Evolutionary conservation across 495 filamentous ascomycete genomes (phyloP), one percentile per base, ranked within the genome.

Genomic region (Penicillium coprophilum): DNA sequence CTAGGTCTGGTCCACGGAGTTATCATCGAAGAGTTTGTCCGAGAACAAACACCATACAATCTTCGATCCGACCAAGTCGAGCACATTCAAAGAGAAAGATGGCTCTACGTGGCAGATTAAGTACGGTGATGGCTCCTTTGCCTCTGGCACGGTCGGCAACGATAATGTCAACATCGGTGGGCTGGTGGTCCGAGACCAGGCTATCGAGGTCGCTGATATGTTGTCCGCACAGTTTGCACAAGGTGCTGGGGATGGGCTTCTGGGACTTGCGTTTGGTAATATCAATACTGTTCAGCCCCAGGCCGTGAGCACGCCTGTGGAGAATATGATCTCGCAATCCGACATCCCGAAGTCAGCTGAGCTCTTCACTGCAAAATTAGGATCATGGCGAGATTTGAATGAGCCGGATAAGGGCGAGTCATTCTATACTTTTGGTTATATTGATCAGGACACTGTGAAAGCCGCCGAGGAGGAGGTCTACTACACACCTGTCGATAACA

Each of bases 341-440:
- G 83, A 87, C 48, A 90, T 92, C 51, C 81, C 84, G 10, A 73
- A 82, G 57, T 71, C 74, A 4, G 63, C 80, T 3, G 78, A 85
- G 67, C 78, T 93, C n/a, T 92, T 91, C 75, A 91, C 88, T 0
- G 85, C 80, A 20, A 85, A 88, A 50, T 80, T 92, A 40, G 86
- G 86, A 56, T 85, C 80, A 51, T 82, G 79, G 71, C 79, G 82
- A 21, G 84, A 87, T 68, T 61, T 72, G 28, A 66, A 78, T 40
- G 81, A 82, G 46, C 70, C 69, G 0, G 75, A 79, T 53, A 81
- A 84, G 43, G 78, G 80, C 49, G 74, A 80, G 49, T 85, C 84
- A 2, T 92, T 91, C 76, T 91, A 89, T 72, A 91, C 88, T 0
- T 91, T 92, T 60, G 89, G 89, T 24, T 91, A 77, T 64, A 86